Evolutionary conservation across 1,284 basidiomycete species (phyloP), one percentile per base, ranked within the genome.

Genomic region (Vanrija sp.): DNA sequence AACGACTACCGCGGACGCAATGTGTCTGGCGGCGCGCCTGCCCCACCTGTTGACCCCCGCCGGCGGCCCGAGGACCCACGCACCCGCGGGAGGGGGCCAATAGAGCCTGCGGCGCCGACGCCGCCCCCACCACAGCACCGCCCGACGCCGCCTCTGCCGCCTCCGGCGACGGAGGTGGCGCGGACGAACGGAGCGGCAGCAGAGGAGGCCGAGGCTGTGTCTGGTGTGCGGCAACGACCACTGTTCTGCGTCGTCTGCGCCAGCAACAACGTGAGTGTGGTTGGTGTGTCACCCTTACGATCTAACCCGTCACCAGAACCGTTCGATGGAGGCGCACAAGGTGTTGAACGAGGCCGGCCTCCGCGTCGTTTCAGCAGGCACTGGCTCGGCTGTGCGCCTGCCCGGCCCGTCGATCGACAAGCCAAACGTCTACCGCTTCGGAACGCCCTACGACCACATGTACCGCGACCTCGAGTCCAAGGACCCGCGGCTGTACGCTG

Each of bases 181-280:
- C 46, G 27, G 16, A 49, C 48, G 31, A 47, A 53, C 37, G 47
- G 23, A 6, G 55, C 51, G 12, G 31, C 31, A 6, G 51, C 31
- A 14, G 49, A 43, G 20, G 62, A 60, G 5, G 56, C 54, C 7
- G 50, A 46, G 16, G 57, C 48, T 10, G 36, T 43, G 48, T 41
- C 49, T 7, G 48, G 31, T n/a, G 53, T 59, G 36, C 12, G 56
- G 52, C 65, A 66, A 22, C 80, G 86, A 24, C 89, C 89, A 2
- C 69, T 95, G 46, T 98, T 98, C 77, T 98, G 95, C 71, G 91
- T 98, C 10, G 95, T 98, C 24, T 98, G 95, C 71, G 95, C 95
- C 10, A 96, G 91, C 70, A 98, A 98, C 68, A 90, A 97, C 78
- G 92, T 89, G 72, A 64, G 82, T 76, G 14, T 49, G 41, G 15